Percentiles rank a stretch among this genome's conserved stretches.
Conservation (phyloP, 2,329 filamentous ascomycete genomes). For the Phialophora verrucosa region DNA sequence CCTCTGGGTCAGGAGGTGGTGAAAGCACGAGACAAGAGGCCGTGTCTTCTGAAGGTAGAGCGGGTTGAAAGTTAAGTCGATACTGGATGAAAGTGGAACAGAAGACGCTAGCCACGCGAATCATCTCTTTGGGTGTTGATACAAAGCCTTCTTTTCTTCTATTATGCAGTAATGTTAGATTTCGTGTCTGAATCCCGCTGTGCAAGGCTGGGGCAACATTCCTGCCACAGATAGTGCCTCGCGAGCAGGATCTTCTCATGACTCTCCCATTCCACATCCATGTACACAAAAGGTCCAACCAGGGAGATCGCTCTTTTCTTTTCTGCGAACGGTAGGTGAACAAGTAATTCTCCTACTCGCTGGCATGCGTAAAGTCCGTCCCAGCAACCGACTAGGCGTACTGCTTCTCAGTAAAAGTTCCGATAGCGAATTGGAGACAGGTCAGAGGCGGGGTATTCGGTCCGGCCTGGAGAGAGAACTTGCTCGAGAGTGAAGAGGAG, state of each 20-base stretch:
- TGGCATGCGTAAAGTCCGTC: not conserved
- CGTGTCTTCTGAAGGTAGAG: not conserved
- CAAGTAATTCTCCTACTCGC: not conserved
- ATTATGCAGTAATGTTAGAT: conserved; percentile 35
- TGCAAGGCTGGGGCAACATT: not conserved
- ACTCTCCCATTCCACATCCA: conserved; percentile 11
- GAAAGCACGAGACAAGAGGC: not conserved
- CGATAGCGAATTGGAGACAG: not conserved
- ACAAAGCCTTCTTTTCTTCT: conserved; percentile 31
- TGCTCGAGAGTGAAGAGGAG: conserved; percentile 46
- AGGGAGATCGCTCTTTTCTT: conserved; percentile 2
- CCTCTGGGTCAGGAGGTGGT: not conserved
- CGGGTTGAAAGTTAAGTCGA: not conserved
- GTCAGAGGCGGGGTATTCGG: not conserved
- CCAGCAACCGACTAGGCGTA: not conserved
- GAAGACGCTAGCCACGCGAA: not conserved
- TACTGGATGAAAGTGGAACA: not conserved
- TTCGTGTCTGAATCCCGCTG: conserved; percentile 10
- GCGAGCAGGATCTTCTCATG: conserved; percentile 8
- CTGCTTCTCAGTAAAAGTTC: not conserved
- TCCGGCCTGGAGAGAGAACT: conserved; percentile 5
- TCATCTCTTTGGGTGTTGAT: conserved; percentile 22
- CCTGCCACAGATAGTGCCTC: conserved; percentile 1
- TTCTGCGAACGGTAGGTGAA: conserved; percentile 1
- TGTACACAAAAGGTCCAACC: conserved; percentile 10